Base-by-base conservation (phyloP, 108 stramenopile genomes). In the Pseudonitzschia multistriata region DNA sequence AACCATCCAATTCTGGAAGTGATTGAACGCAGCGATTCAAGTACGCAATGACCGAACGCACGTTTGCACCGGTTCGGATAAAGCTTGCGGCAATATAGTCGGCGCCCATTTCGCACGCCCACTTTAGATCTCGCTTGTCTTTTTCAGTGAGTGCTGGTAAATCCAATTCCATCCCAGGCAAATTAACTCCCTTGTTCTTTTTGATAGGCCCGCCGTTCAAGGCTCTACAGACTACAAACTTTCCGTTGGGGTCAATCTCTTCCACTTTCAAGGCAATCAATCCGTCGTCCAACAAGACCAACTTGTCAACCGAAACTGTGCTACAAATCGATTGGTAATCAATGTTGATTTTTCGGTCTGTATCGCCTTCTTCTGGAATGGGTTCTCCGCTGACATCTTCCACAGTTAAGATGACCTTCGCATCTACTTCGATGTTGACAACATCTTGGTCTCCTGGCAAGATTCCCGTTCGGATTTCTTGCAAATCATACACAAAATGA, bases 31-130 rank as follows among this genome's bases (percentile, higher is more conserved):
- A 88, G 11, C 88, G 65, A 55, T 88, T 84, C 70, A 92, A 52
- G 70, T 84, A 89, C 5, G 85, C 88, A 61, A 78, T 77, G 19
- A 88, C 85, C 3, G 83, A 79, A 37, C 90, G 84, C 33, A 95
- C 90, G 67, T 94, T 89, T 45, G 72, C 78, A 21, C 81, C 88
- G 35, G 85, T 92, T 8, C 93, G 86, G 53, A 96, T 92, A 39
- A 96, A 96, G 40, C 86, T 88, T 1, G 93, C 93, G 15, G 93
- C 92, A 27, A 96, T 90, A 73, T 83, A 95, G 68, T 96, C 96
- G 3, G 91, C 86, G 11, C 84, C 87, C 50, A 80, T 74, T 55
- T 79, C 52, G 60, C 88, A 84, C 14, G 83, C 84, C 83, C 85
- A 94, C 50, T 74, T 71, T 33, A 96, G 72, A 75, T 96, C 95